A percentile compares a stretch with the other conserved stretches of the same genome.
Conservation (phyloP, 2,329 filamentous ascomycete species). For the Berkeleyomyces rouxiae region DNA sequence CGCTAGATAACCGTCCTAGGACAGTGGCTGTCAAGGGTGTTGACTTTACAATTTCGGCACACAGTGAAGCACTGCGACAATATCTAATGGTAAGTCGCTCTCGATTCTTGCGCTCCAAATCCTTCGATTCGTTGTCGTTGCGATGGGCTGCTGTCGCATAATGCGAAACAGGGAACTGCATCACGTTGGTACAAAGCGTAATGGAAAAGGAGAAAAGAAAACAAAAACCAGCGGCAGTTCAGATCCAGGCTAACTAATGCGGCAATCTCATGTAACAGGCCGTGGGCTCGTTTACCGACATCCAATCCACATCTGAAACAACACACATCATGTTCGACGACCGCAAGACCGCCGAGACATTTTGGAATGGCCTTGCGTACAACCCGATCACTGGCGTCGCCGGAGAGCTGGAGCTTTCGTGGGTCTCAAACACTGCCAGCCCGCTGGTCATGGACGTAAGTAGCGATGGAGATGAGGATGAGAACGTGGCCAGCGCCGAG, state of each 20-base stretch:
- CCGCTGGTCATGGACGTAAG: slow-evolving; percentile 16
- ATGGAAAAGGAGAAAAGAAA: not conserved
- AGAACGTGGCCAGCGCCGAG: slow-evolving; percentile 12
- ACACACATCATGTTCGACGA: slow-evolving; percentile 49
- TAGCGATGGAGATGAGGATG: slow-evolving; percentile 15
- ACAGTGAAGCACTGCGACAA: slow-evolving; percentile 54
- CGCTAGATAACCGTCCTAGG: slow-evolving; percentile 61
- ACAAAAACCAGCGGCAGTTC: not conserved
- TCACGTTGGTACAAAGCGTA: slow-evolving; percentile 17
- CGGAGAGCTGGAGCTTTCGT: slow-evolving; percentile 47
- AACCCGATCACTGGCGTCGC: slow-evolving; percentile 44
- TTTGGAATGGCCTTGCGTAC: slow-evolving; percentile 40
- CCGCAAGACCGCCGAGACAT: slow-evolving; percentile 54
- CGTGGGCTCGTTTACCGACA: slow-evolving; percentile 44
- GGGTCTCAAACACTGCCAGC: slow-evolving; percentile 30
- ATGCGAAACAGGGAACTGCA: not conserved
- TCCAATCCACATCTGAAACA: slow-evolving; percentile 30
- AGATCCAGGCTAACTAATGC: not conserved
- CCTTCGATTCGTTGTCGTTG: not conserved
- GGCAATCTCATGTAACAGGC: slow-evolving; percentile 25
- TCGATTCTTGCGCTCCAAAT: not conserved
- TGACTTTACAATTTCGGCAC: slow-evolving; percentile 42
- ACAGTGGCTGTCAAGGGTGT: slow-evolving; percentile 47
- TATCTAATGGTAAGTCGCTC: slow-evolving; percentile 44
- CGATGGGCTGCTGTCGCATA: not conserved